Evolutionary conservation across 495 filamentous ascomycete species (phyloP).

Genomic region (Amniculicola lignicola): DNA sequence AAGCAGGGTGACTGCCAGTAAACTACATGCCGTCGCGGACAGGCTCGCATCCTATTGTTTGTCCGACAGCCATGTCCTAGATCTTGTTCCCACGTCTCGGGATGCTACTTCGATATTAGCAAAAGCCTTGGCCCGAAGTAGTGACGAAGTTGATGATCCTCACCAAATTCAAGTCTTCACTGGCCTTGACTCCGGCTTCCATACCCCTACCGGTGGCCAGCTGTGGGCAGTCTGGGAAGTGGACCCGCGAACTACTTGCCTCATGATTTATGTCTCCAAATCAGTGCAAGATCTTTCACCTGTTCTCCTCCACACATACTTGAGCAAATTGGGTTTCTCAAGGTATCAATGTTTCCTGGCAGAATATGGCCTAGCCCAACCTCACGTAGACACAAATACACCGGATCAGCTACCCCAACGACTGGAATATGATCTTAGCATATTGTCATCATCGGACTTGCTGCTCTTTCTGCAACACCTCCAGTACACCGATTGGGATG

Average conservation of each 20-base stretch:
- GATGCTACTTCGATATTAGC: conserved; percentile 15
- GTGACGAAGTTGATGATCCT: conserved; percentile 22
- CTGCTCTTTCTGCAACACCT: conserved; percentile 53
- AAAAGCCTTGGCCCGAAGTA: conserved; percentile 5
- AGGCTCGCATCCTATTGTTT: conserved; percentile 12
- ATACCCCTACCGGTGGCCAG: conserved; percentile 46
- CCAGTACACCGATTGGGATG: conserved; percentile 42
- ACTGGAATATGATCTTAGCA: conserved; percentile 52
- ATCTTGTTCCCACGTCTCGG: conserved; percentile 19
- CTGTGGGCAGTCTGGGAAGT: conserved; percentile 57
- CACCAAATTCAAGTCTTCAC: conserved; percentile 42
- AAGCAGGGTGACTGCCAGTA: conserved; percentile 41
- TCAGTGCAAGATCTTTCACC: conserved; percentile 50
- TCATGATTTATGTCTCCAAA: conserved; percentile 56
- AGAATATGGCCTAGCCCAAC: conserved; percentile 46
- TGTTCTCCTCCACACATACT: conserved; percentile 56
- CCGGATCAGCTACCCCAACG: conserved; percentile 46
- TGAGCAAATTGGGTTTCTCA: conserved; percentile 50
- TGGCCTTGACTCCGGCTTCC: conserved; percentile 56
- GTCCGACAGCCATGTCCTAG: conserved; percentile 1
- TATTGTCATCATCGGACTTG: conserved; percentile 52
- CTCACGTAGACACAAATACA: conserved; percentile 35
- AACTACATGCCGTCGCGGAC: conserved; percentile 25
- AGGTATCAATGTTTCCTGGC: conserved; percentile 53
- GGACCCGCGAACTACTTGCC: conserved; percentile 40